Evolutionary conservation across 345 rosid genomes (phyloP), one percentile per base, ranked within the genome.

Genomic region (Populus simonii): DNA sequence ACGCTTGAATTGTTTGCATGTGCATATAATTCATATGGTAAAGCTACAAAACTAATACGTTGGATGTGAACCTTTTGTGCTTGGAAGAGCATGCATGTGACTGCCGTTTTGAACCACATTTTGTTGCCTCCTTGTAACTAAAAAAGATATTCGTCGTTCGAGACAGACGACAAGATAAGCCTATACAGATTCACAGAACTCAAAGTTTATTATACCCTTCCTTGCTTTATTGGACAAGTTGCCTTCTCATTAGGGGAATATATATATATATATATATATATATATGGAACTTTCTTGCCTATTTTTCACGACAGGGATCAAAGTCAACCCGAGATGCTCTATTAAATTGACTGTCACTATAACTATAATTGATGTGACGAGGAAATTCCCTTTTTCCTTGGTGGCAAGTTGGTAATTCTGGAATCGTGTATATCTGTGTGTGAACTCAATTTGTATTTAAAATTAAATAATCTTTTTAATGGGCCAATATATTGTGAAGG

Each of bases 71-170:
- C 73, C 39, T 27, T 70, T 47, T 70, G n/a, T 70, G 51, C 49
- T 70, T 47, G 73, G 73, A 68, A 47, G 36, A 25, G 31, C 73
- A 33, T 70, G 31, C 73, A 33, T 70, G 73, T 22, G 45, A 15
- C 47, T 70, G 73, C 73, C 73, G 29, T 22, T 49, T 53, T 10
- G 23, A 16, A 33, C 74, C 74, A 31, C 12, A 18, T 10, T 33
- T 72, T n/a, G 4, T 61, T 55, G 33, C 59, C 5, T 72, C 1
- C 18, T 55, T 27, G 1, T 53, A 2, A 6, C 27, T 8, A 45
- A 70, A 22, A 70, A 70, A 22, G 29, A 31, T 10, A 72, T 18
- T 31, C 25, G 38, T 6, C 65, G 10, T 29, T 18, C 29, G 57
- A 23, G 74, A 71, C 39, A 7, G 39, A 38, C 63, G 39, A 38